These are phyloP conservation scores for Naganishia randhawae DNA, from an alignment of 768 basidiomycete genomes.

Conservation along the genomic window DNA sequence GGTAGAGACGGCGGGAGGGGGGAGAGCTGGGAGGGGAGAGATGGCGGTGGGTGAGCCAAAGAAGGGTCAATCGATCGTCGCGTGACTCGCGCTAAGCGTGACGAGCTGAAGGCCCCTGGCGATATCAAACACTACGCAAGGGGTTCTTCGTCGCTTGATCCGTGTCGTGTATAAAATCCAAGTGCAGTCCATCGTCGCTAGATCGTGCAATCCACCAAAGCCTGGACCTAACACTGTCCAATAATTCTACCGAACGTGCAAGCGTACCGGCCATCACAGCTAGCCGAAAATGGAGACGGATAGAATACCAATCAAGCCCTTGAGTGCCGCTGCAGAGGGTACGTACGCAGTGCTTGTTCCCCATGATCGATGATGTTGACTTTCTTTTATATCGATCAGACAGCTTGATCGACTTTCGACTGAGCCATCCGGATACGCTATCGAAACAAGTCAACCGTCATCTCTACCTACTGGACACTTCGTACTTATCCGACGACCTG, in stretches of 20 bases:
- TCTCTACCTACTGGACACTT: constrained; percentile 12
- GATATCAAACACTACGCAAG: too few species aligned
- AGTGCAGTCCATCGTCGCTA: too few species aligned
- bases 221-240: neutral
- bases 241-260: neutral
- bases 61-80: too few species aligned
- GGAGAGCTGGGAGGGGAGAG: too few species aligned
- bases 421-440: constrained; percentile 6
- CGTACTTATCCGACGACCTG: constrained; percentile 5
- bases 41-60: too few species aligned
- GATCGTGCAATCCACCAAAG: neutral
- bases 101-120: too few species aligned
- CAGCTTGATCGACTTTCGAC: constrained; percentile 6
- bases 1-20: too few species aligned
- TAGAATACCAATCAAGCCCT: neutral
- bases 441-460: constrained; percentile 14
- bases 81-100: too few species aligned
- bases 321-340: constrained; percentile 1
- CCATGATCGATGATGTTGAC: too few species aligned
- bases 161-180: too few species aligned
- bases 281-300: neutral
- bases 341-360: neutral
- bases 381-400: neutral
- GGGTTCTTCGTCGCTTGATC: too few species aligned
- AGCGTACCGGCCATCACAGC: neutral